A percentile compares a stretch with the other conserved stretches of the same genome.
phyloP scores from a whole-genome alignment of 768 basidiomycete species.

The Inosperma sp. region DNA sequence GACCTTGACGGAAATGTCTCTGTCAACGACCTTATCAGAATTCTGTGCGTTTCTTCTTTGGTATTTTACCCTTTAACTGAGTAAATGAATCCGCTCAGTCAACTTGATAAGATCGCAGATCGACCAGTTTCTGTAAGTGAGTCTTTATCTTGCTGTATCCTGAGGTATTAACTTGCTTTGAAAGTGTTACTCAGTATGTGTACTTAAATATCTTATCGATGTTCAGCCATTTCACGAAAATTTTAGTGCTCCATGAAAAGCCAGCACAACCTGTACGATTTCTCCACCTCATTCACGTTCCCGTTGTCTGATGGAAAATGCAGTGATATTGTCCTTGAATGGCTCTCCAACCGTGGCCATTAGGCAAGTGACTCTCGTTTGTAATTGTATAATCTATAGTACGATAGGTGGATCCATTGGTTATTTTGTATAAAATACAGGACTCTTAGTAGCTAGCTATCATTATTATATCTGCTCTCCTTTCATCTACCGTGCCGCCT shows the following conservation, averaged over 20 bases:
- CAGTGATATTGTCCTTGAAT: conserved; percentile 84
- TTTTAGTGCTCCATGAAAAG: conserved; percentile 92
- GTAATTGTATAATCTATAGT: background rate
- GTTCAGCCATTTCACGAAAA: conserved; percentile 7
- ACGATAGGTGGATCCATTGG: too few species aligned
- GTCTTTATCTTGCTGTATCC: conserved; percentile 5
- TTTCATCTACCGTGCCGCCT: too few species aligned
- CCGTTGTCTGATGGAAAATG: conserved; percentile 7
- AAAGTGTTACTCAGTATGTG: conserved; percentile 75
- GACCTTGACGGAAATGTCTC: conserved; percentile 72
- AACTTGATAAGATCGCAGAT: conserved; percentile 75
- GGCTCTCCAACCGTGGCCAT: conserved; percentile 76
- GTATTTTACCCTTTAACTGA: background rate
- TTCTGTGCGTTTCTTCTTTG: conserved; percentile 47
- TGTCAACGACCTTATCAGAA: conserved; percentile 79
- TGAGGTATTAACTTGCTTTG: background rate
- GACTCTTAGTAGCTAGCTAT: too few species aligned
- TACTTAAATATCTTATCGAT: background rate
- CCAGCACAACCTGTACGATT: conserved; percentile 80
- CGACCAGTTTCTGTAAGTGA: conserved; percentile 79
- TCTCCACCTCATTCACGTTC: background rate
- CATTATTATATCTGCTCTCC: too few species aligned
- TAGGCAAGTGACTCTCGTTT: conserved; percentile 24
- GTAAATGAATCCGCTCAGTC: conserved; percentile 33
- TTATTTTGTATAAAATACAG: too few species aligned